Percentiles rank a stretch among this genome's conserved stretches.
phyloP scores from a whole-genome alignment of 352 stramenopile species.

The Nothophytophthora sp. region DNA sequence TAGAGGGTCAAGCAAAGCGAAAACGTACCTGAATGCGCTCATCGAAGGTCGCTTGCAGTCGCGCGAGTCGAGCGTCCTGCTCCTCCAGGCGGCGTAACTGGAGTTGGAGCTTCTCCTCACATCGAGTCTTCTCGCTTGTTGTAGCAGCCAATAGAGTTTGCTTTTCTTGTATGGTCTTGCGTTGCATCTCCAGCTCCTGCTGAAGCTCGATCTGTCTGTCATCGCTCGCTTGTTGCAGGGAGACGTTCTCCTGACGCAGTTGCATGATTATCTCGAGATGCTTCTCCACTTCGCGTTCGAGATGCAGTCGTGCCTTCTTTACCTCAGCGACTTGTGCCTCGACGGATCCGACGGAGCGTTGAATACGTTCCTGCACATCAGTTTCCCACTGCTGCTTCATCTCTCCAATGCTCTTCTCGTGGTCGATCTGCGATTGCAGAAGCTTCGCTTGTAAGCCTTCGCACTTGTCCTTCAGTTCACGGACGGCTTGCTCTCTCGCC shows the following conservation, averaged over 20 bases:
- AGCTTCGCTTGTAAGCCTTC: slow-evolving; percentile 50
- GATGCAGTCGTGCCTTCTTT: slow-evolving; percentile 52
- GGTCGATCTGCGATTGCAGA: slow-evolving; percentile 49
- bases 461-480: slow-evolving; percentile 39
- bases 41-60: slow-evolving; percentile 47
- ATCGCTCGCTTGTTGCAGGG: slow-evolving; percentile 47
- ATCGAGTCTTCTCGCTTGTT: slow-evolving; percentile 31
- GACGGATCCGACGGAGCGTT: slow-evolving; percentile 52
- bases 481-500: slow-evolving; percentile 24
- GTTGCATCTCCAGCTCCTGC: slow-evolving; percentile 37
- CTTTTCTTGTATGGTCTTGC: slow-evolving; percentile 44
- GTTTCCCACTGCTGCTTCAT: slow-evolving; percentile 56
- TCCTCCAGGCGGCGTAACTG: slow-evolving; percentile 43
- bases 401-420: slow-evolving; percentile 55
- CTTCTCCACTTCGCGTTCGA: slow-evolving; percentile 71
- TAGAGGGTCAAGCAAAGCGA: background rate
- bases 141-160: slow-evolving; percentile 30
- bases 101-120: slow-evolving; percentile 46
- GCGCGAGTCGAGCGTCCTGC: slow-evolving; percentile 30
- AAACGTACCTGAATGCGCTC: slow-evolving; percentile 41
- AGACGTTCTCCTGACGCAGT: slow-evolving; percentile 59
- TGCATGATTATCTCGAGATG: slow-evolving; percentile 51
- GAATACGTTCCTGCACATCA: slow-evolving; percentile 53
- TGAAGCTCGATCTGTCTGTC: slow-evolving; percentile 31
- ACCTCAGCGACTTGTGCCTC: slow-evolving; percentile 69